These are phyloP conservation scores for Vaccinium corymbosum DNA, from an alignment of 148 eudicot genomes.

Conservation along the genomic window DNA sequence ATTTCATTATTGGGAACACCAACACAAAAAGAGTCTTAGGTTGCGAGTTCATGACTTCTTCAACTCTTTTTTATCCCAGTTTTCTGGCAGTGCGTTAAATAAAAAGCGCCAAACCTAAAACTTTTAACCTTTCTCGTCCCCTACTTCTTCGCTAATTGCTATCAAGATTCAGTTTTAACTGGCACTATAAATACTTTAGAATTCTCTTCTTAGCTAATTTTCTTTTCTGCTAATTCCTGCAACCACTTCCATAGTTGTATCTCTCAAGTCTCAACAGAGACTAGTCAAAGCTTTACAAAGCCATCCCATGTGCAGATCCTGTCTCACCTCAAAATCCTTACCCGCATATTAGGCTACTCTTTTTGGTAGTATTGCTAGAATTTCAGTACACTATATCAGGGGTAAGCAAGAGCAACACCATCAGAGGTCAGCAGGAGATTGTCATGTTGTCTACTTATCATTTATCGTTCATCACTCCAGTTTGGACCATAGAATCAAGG, in stretches of 20 bases:
- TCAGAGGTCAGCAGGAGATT: background rate
- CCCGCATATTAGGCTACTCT: background rate
- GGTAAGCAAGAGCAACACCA: background rate
- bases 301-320: background rate
- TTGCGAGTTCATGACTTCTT: background rate
- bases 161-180: background rate
- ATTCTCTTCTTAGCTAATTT: background rate
- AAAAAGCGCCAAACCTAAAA: background rate
- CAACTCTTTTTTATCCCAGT: background rate
- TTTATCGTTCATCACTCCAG: background rate
- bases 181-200: background rate
- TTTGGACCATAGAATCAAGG: background rate
- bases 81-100: background rate
- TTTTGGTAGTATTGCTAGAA: background rate
- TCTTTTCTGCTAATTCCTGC: background rate
- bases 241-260: background rate
- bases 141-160: background rate
- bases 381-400: background rate
- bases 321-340: background rate
- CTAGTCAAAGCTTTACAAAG: background rate
- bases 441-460: background rate
- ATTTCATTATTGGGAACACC: too few relatives aligned
- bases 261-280: background rate
- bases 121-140: background rate
- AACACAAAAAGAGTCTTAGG: background rate